These are phyloP conservation scores for Parathielavia hyrcaniae DNA, from an alignment of 495 filamentous ascomycete species.

Conservation along the genomic window DNA sequence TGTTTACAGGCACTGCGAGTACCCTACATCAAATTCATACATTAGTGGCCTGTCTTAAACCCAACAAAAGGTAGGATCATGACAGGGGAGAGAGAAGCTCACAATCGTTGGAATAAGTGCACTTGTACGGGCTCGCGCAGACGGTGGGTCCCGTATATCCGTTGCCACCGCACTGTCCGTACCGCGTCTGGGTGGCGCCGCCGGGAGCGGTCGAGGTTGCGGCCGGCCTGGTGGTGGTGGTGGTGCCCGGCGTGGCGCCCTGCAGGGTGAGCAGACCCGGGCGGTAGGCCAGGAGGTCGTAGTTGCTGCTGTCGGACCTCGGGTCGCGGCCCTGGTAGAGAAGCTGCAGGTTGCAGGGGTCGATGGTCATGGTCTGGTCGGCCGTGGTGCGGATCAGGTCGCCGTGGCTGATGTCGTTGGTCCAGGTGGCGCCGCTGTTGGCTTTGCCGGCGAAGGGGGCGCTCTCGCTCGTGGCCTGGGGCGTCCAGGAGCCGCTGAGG, in stretches of 20 bases:
- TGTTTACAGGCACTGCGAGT: too few relatives aligned
- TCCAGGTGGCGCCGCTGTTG: constrained; percentile 58
- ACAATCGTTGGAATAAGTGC: constrained; percentile 20
- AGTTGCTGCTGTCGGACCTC: constrained; percentile 30
- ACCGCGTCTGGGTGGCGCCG: constrained; percentile 12
- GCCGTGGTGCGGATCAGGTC: constrained; percentile 49
- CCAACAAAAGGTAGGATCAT: background rate
- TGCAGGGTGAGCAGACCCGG: constrained; percentile 49
- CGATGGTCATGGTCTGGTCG: constrained; percentile 53
- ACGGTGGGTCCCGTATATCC: constrained; percentile 20
- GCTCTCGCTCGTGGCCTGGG: constrained; percentile 47
- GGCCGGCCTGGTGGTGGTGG: background rate
- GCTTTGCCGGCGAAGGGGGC: constrained; percentile 55
- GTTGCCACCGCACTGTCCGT: constrained; percentile 21
- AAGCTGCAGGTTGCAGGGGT: constrained; percentile 53
- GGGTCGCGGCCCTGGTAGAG: constrained; percentile 53
- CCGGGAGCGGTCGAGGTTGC: background rate
- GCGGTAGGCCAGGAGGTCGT: constrained; percentile 45
- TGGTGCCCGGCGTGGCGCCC: background rate
- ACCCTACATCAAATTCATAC: background rate
- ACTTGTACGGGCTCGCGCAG: constrained; percentile 19
- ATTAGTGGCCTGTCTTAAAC: background rate
- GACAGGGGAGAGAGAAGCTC: background rate
- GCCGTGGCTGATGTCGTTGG: constrained; percentile 60
- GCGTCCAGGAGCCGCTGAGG: constrained; percentile 50